Conservation (phyloP, 2,329 filamentous ascomycete genomes). For the Calonectria ilicicola region DNA sequence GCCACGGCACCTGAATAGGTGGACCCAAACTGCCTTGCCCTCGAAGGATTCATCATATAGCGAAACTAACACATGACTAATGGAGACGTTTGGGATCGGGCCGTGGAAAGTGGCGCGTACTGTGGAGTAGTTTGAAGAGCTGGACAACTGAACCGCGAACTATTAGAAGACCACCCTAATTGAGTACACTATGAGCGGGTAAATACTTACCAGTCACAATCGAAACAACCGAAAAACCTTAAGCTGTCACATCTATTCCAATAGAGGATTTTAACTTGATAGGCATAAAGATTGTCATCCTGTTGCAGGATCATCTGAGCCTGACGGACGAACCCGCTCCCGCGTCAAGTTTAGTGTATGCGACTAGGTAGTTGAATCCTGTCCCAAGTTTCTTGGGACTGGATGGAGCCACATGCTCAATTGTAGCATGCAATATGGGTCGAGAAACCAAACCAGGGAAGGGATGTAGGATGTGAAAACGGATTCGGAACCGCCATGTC, state of each 20-base stretch:
- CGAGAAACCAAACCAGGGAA: not conserved
- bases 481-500: not conserved
- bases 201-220: not conserved
- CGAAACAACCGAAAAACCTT: not conserved
- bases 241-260: not conserved
- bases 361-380: not conserved
- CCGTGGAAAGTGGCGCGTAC: not conserved
- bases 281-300: not conserved
- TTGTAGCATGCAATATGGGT: not conserved
- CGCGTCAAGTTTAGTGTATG: not conserved
- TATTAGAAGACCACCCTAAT: not conserved
- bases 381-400: too few relatives aligned
- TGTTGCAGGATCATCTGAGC: not conserved
- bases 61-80: too few relatives aligned
- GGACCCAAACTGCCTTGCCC: not conserved
- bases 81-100: not conserved
- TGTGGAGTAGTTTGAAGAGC: not conserved
- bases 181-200: not conserved
- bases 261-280: not conserved
- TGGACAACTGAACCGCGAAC: not conserved
- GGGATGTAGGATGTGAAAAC: not conserved
- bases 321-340: not conserved
- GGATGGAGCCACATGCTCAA: not conserved
- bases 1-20: not conserved
- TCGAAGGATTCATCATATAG: not conserved